Evolutionary conservation across 805 yeast genomes (phyloP), one percentile per base, ranked within the genome.

Genomic region (Diddensiella santjacobensis): DNA sequence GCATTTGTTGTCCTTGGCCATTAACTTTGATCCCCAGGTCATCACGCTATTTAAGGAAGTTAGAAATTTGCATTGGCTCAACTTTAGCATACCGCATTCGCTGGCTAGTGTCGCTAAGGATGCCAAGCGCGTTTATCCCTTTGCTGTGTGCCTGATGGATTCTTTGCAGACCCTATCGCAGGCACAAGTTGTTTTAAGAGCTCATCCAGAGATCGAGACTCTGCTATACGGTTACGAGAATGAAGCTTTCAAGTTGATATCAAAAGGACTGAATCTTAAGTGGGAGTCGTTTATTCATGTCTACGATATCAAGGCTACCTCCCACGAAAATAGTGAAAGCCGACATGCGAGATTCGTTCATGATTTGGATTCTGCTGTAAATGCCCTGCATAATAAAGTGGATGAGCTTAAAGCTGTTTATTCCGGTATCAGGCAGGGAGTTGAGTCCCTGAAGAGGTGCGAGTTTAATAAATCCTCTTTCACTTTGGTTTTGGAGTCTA

Each of bases 271-370:
- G 3, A 54, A 58, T 2, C 62, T 76, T 1, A 68, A 70, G 5
- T 86, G 95, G 95, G 72, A 67, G 0, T 66, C 71, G 10, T 58
- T 83, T 8, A 63, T 72, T 0, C 73, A 72, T 50, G 78, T 79
- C 0, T 64, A 71, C 33, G 85, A 80, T 42, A 59, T 79, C 22
- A 64, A 56, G 52, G 24, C 46, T 52, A 4, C 55, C 19, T n/a
- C 63, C 54, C 30, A 48, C 54, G 35, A 60, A 51, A 8, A 62
- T 19, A n/a, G 44, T 10, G 71, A 69, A 30, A 67, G 67, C 13
- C 48, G 55, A 22, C 58, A 67, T 4, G 64, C 67, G 26, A 53
- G 63, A 4, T 55, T 66, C 6, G 62, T 71, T 0, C 47, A 58
- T 2, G 53, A 52, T 1, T 57, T 77, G 2, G 74, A 72, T 38